phyloP scores from a whole-genome alignment of 192 early-diverging fungal species.

The Backusella parvicylindrica region DNA sequence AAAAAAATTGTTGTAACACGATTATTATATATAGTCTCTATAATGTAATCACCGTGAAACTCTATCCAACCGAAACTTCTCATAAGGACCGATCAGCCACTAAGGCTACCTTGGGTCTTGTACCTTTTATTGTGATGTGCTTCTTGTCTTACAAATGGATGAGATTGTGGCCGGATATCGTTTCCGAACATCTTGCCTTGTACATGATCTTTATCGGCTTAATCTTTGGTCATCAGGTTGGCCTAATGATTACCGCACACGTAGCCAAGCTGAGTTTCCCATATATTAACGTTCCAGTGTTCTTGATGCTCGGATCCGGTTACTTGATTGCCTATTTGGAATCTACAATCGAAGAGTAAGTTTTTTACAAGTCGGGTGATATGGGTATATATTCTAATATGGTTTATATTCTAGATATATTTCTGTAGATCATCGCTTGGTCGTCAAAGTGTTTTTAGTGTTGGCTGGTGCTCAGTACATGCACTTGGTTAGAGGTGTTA shows the following conservation, averaged over 20 bases:
- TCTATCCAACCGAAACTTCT: slow-evolving; percentile 21
- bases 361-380: neutral
- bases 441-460: slow-evolving; percentile 9
- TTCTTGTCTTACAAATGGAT: slow-evolving; percentile 64
- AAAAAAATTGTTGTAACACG: neutral
- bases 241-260: slow-evolving; percentile 83
- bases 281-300: slow-evolving; percentile 53
- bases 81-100: slow-evolving; percentile 50
- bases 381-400: neutral
- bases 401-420: slow-evolving; percentile 23
- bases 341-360: slow-evolving; percentile 41
- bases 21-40: slow-evolving; percentile 9
- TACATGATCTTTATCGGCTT: slow-evolving; percentile 69
- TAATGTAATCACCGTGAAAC: slow-evolving; percentile 25
- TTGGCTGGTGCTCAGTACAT: slow-evolving; percentile 47
- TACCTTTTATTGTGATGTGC: slow-evolving; percentile 59
- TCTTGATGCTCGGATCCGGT: slow-evolving; percentile 60
- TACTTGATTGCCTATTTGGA: slow-evolving; percentile 56
- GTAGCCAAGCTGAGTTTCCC: slow-evolving; percentile 84
- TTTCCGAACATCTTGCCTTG: slow-evolving; percentile 61
- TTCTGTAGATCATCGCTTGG: slow-evolving; percentile 19
- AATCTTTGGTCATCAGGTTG: slow-evolving; percentile 79
- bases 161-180: slow-evolving; percentile 59
- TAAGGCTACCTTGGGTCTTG: slow-evolving; percentile 55
- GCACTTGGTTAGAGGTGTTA: slow-evolving; percentile 67